Evolutionary conservation across 495 filamentous ascomycete genomes (phyloP).

Genomic region (Aspergillus ellipticus): DNA sequence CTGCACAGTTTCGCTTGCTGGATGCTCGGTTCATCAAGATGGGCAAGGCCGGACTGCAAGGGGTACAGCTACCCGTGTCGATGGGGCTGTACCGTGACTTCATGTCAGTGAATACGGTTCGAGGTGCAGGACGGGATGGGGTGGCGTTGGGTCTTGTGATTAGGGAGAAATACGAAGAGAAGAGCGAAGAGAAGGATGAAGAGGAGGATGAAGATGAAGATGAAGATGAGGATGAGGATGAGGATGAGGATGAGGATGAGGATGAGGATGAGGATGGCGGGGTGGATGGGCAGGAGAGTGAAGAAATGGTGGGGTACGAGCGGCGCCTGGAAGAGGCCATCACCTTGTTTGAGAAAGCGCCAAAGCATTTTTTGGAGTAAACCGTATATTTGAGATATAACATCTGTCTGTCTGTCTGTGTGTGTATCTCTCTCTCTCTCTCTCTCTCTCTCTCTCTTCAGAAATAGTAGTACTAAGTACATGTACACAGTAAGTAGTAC

Average conservation of each 20-base stretch:
- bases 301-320: neutral
- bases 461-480: too few relatives aligned
- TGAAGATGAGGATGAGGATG: neutral
- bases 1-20: neutral
- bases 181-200: neutral
- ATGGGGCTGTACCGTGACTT: neutral
- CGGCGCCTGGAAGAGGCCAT: neutral
- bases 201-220: neutral
- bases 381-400: too few relatives aligned
- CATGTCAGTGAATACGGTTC: neutral
- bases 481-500: too few relatives aligned
- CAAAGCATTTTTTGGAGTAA: neutral
- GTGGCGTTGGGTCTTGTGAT: neutral
- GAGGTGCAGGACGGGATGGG: neutral
- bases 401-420: too few relatives aligned
- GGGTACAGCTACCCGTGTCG: neutral
- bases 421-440: too few relatives aligned
- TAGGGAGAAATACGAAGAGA: neutral
- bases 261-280: neutral
- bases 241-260: neutral
- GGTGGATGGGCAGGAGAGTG: neutral
- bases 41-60: neutral
- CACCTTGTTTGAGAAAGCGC: neutral
- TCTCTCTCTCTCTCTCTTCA: too few relatives aligned
- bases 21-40: neutral